Evolutionary conservation across 805 yeast genomes (phyloP), one percentile per base, ranked within the genome.

Genomic region (Teunomyces cretensis): DNA sequence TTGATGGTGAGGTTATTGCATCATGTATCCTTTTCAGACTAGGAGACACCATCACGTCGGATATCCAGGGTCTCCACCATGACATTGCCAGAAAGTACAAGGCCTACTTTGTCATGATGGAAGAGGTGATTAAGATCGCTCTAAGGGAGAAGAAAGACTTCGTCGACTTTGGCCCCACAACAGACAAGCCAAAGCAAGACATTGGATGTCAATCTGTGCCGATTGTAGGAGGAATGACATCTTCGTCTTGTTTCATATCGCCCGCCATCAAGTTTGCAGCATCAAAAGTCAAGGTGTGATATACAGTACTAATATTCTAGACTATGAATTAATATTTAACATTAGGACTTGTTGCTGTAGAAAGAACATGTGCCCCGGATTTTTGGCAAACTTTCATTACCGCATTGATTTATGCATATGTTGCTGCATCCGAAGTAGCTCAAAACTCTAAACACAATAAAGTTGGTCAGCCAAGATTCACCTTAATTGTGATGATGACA

Each of bases 41-140:
- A 17, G 77, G 76, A 1, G 72, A 68, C 38, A 72, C 77, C 1
- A 65, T 72, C 37, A 72, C 77, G 3, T 67, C 74, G 6, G 77
- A 72, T 47, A 56, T 72, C 9, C 77, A 72, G 50, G 77, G 77
- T 3, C 55, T 72, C 13, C 67, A 72, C 42, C 72, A 70, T 40
- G 75, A 70, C 15, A 51, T 46, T 24, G 68, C 68, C 6, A 61
- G 71, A 19, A 56, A 65, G 35, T 66, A 65, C 46, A 71, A 68
- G 45, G 75, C 75, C 3, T 72, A 72, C 48, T 72, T 72, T 53
- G 77, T 71, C 17, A 72, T 72, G 76, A 72, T 72, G 76, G 75
- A 72, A 53, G 64, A 67, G 38, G 70, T 71, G 13, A 70, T 72
- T 13, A 55, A 57, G 15, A 68, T 70, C 11, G 77, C 75, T 0